A percentile compares a stretch with the other conserved stretches of the same genome.
Conservation (phyloP, 306 rosid genomes). For the Luffa aegyptiaca region DNA sequence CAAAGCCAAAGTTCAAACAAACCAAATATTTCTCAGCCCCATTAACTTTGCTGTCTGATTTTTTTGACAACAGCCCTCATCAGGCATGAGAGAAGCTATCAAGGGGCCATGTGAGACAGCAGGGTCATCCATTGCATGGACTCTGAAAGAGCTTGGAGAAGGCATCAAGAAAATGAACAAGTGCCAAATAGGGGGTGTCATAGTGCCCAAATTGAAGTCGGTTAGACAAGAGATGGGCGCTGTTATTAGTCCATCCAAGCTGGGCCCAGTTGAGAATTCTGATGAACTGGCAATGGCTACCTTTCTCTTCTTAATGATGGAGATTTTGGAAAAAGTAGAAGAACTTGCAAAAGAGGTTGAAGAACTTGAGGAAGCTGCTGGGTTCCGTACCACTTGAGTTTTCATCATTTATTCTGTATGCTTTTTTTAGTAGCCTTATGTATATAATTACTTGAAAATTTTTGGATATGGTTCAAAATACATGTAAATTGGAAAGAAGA, state of each 20-base stretch:
- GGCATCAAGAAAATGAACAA: constrained; percentile 51
- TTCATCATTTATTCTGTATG: not conserved
- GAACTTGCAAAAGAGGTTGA: constrained; percentile 46
- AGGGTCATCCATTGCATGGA: constrained; percentile 32
- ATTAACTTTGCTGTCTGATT: not conserved
- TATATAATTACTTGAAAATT: not conserved
- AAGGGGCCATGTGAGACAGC: constrained; percentile 40
- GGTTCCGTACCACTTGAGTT: constrained; percentile 20
- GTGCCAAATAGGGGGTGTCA: constrained; percentile 20
- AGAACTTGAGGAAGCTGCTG: constrained; percentile 46
- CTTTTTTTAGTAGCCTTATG: not conserved
- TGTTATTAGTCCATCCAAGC: constrained; percentile 20
- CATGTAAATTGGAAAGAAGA: not conserved
- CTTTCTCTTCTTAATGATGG: constrained; percentile 35
- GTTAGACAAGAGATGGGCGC: constrained; percentile 32
- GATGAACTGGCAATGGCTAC: constrained; percentile 40
- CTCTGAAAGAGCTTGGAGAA: constrained; percentile 56
- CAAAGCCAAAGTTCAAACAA: not conserved
- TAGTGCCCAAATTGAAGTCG: constrained; percentile 37
- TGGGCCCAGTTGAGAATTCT: constrained; percentile 20
- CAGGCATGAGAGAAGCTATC: constrained; percentile 13
- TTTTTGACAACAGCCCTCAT: constrained; percentile 20
- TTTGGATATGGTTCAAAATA: not conserved
- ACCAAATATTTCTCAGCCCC: too few species aligned
- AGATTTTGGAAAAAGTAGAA: constrained; percentile 52